Evolutionary conservation across 1,284 basidiomycete species (phyloP), one percentile per base, ranked within the genome.

Genomic region (Cerrena zonata): DNA sequence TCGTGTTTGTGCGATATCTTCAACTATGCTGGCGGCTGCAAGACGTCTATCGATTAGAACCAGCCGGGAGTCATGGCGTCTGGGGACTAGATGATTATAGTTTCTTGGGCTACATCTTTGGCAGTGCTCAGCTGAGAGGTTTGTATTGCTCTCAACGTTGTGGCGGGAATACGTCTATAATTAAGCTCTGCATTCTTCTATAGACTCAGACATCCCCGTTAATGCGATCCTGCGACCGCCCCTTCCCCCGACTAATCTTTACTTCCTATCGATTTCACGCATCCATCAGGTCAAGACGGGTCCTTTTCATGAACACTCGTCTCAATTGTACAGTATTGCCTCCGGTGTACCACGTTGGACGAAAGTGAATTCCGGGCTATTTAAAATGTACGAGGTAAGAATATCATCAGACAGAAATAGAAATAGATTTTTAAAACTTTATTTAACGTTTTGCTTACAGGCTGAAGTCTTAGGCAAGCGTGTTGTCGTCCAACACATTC

Each of bases 11-110:
- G 49, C 78, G 88, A 22, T 99, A 98, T 64, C 71, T 95, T 42
- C 76, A 79, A 37, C 74, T 95, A 23, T 91, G 86, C 55, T 94
- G 92, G 81, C 77, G 78, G 47, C 74, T 97, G 26, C 96, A 99
- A 64, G 88, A 92, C 60, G 80, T 83, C 22, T 99, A 98, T 65
- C 82, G 78, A 42, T 81, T 99, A 5, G 95, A 99, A 68, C 95
- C 96, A 2, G 95, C 95, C 0, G 95, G 95, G 2, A 94, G 90
- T 56, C 96, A 99, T 63, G 95, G 95, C 5, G 95, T 98, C 0
- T 99, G 95, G 95, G 95, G 95, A 0, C 72, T 99, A 30, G 94
- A 99, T 65, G 96, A 99, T 65, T 96, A 89, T 55, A 83, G 80
- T 48, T 96, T 96, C 69, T 73, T 96, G 22, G 86, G 88, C 22